Evolutionary conservation across 352 stramenopile genomes (phyloP), one percentile per base, ranked within the genome.

Genomic region (Pythium pyrilobum): DNA sequence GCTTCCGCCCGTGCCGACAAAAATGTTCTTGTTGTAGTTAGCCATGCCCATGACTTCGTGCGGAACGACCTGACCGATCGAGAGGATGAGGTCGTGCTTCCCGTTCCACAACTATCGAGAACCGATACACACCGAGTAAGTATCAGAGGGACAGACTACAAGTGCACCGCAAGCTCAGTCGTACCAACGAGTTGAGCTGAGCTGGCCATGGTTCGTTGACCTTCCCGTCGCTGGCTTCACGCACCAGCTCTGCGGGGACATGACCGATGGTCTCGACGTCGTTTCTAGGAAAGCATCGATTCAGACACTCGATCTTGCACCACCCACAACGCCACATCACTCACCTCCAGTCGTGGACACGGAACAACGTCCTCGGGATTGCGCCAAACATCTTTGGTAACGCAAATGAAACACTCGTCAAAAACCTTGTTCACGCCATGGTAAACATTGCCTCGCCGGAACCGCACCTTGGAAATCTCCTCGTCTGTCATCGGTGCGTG

Each of bases 21-120:
- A 98, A 18, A 99, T 75, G 65, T 99, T 99, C 73, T 99, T 99
- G 81, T 98, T 98, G 74, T 92, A 98, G 72, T 99, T 99, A n/a
- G 96, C 95, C 96, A 99, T 98, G 15, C 96, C 95, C 84, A 97
- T 97, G 27, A 98, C 96, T 71, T 99, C 95, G 58, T 98, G 96
- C 2, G 96, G 96, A 10, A 98, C 95, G 16, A 98, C 94, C 76
- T 99, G 96, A 21, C 96, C 96, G 62, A 98, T 97, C 9, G 92
- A 98, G 5, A 99, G 55, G 21, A 99, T 87, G 18, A 98, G 62
- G 52, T 97, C 86, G 69, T 96, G 87, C 4, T 77, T 55, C 21
- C 95, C 96, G 23, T 96, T 87, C 93, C 93, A 98, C 11, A 94
- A 56, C 83, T 94, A 43, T 18, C 7, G 6, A 37, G 8, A 31